Base-by-base conservation (phyloP, 2,329 filamentous ascomycete genomes). In the Amesomyces nigricolor region DNA sequence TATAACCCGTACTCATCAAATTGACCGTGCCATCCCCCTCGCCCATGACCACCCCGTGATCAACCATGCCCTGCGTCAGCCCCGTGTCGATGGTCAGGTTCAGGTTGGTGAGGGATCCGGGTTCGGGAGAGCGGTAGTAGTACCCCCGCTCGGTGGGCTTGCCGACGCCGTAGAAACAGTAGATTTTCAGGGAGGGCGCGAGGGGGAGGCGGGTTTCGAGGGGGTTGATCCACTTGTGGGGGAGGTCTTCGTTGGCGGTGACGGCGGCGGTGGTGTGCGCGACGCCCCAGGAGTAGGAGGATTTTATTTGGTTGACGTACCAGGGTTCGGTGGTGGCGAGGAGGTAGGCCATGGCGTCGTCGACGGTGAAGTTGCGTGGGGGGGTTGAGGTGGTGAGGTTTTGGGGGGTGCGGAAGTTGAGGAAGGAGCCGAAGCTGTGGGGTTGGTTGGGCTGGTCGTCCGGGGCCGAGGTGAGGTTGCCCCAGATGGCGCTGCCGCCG, bases 21-120 rank as follows among this genome's bases (percentile, higher is more conserved):
- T 91, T 95, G 42, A 99, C 94, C 0, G 94, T 99, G 1, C 94
- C 94, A 64, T 99, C 94, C 4, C 94, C 94, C 70, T 97, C 94
- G 38, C 92, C 92, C 78, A 96, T 87, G 35, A 95, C 79, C n/a
- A 99, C 90, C 22, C 94, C 94, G 62, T 88, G 94, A 67, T 99
- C 91, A 4, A 84, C 77, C 3, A 78, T 75, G 14, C 77, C 80
- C 51, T 77, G 75, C 2, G 77, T 86, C 32, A 86, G 68, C 1
- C 74, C 75, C 0, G 85, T 87, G 64, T 90, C 86, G 39, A 89
- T 88, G 2, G 85, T 88, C 62, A 90, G 82, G 64, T 90, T 90
- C 16, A 90, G 75, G 16, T 80, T 83, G 6, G 83, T 84, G n/a
- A 81, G 65, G 0, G 79, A 72, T 8, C 89, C 83, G 10, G 76